Evolutionary conservation across 179 eudicot species (phyloP).

Genomic region (Silene coronaria): DNA sequence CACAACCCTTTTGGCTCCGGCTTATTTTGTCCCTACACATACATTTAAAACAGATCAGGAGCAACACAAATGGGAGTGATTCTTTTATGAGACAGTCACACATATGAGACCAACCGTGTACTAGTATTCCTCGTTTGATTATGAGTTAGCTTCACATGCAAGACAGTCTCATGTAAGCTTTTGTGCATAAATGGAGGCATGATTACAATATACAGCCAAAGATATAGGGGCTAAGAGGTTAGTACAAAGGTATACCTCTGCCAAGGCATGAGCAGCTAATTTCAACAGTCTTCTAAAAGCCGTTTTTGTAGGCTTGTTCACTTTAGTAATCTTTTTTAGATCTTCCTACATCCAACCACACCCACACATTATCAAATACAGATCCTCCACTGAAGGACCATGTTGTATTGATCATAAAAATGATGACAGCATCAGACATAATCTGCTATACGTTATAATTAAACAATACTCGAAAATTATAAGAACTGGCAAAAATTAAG

Average conservation of each 20-base stretch:
- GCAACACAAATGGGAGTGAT: background rate
- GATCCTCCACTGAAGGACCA: background rate
- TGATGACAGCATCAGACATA: background rate
- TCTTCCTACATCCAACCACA: conserved; percentile 58
- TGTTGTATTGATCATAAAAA: background rate
- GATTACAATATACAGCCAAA: background rate
- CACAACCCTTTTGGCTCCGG: conserved; percentile 91
- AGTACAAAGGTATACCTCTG: conserved; percentile 56
- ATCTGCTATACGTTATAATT: background rate
- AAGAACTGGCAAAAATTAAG: background rate
- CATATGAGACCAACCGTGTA: background rate
- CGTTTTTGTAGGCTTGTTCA: conserved; percentile 79
- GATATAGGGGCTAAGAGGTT: background rate
- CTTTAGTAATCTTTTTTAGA: conserved; percentile 47
- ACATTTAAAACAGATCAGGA: background rate
- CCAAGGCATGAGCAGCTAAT: conserved; percentile 92
- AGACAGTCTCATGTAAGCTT: background rate
- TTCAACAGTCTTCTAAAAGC: conserved; percentile 74
- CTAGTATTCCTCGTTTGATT: background rate
- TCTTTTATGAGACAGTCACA: background rate
- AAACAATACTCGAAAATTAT: background rate
- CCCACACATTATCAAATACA: conserved; percentile 1
- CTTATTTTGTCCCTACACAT: conserved; percentile 59
- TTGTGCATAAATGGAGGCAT: background rate
- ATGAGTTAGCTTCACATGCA: background rate